Percentiles rank a stretch among this genome's conserved stretches.
These are phyloP conservation scores for Trichoderma citrinoviride DNA, from an alignment of 2,329 filamentous ascomycete species.

Conservation along the genomic window DNA sequence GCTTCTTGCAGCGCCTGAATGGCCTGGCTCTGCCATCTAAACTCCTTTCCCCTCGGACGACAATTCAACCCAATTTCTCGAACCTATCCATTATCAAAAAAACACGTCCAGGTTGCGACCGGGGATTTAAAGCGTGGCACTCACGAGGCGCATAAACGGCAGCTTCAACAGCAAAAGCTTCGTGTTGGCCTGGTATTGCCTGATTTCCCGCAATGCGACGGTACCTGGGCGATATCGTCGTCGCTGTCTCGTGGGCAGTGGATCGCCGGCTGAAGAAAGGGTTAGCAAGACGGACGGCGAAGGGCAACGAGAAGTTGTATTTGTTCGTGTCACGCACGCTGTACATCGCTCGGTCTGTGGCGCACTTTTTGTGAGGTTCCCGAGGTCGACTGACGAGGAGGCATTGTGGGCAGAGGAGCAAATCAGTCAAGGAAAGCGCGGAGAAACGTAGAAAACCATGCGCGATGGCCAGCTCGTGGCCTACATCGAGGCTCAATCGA, in stretches of 20 bases:
- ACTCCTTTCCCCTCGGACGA: constrained; percentile 61
- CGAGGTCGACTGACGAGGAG: constrained; percentile 16
- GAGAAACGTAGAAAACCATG: background rate
- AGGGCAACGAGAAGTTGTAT: background rate
- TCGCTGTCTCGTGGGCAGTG: constrained; percentile 60
- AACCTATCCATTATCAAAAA: constrained; percentile 22
- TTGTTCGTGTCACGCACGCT: constrained; percentile 35
- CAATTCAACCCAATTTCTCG: constrained; percentile 70
- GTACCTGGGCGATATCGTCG: constrained; percentile 76
- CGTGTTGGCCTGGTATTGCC: constrained; percentile 83
- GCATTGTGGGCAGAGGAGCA: constrained; percentile 5
- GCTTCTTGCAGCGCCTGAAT: constrained; percentile 93
- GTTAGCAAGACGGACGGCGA: constrained; percentile 23
- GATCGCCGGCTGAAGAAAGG: constrained; percentile 62
- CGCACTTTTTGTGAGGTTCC: constrained; percentile 24
- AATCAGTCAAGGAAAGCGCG: background rate
- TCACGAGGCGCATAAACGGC: constrained; percentile 70
- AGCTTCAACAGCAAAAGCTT: constrained; percentile 81
- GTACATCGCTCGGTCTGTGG: constrained; percentile 40
- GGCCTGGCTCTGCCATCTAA: constrained; percentile 95
- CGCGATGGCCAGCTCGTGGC: background rate
- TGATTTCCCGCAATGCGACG: constrained; percentile 85
- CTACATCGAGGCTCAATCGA: constrained; percentile 10
- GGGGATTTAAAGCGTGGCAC: background rate
- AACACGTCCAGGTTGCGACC: background rate